These are phyloP conservation scores for Plasmopara viticola DNA, from an alignment of 352 stramenopile species.

Conservation along the genomic window DNA sequence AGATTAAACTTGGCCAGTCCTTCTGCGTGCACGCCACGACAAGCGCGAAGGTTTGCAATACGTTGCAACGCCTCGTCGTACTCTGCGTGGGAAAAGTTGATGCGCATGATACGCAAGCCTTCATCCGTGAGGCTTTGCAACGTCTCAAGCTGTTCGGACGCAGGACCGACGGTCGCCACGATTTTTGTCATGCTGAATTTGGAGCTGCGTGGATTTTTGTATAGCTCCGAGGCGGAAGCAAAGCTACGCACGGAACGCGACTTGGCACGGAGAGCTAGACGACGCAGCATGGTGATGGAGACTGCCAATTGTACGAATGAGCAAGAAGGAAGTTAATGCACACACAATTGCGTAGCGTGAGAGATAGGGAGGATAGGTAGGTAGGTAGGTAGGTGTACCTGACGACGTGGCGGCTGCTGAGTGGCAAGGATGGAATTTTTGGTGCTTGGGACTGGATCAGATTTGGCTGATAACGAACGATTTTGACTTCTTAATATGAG, in stretches of 20 bases:
- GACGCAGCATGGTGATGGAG: constrained; percentile 20
- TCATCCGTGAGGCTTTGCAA: constrained; percentile 80
- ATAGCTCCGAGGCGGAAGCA: constrained; percentile 30
- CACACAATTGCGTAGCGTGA: too few species aligned
- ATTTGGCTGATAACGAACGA: too few species aligned
- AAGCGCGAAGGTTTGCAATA: constrained; percentile 74
- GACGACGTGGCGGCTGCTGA: not conserved
- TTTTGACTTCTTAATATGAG: too few species aligned
- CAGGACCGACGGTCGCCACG: constrained; percentile 90
- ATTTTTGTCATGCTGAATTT: constrained; percentile 92
- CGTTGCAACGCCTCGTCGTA: constrained; percentile 75
- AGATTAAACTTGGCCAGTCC: constrained; percentile 81
- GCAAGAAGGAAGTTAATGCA: not conserved
- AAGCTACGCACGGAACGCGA: constrained; percentile 16
- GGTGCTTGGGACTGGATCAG: not conserved
- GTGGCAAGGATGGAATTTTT: not conserved
- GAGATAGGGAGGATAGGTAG: not conserved
- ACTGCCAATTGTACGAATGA: not conserved
- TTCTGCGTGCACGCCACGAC: constrained; percentile 71
- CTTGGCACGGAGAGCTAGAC: constrained; percentile 19
- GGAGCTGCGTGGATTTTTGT: constrained; percentile 72
- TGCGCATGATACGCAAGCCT: constrained; percentile 89
- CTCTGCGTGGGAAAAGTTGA: constrained; percentile 95
- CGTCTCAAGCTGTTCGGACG: constrained; percentile 69
- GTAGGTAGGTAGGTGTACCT: not conserved